Percentiles rank a stretch among this genome's conserved stretches.
phyloP scores from a whole-genome alignment of 2,329 filamentous ascomycete genomes.

The Dothistroma septosporum region DNA sequence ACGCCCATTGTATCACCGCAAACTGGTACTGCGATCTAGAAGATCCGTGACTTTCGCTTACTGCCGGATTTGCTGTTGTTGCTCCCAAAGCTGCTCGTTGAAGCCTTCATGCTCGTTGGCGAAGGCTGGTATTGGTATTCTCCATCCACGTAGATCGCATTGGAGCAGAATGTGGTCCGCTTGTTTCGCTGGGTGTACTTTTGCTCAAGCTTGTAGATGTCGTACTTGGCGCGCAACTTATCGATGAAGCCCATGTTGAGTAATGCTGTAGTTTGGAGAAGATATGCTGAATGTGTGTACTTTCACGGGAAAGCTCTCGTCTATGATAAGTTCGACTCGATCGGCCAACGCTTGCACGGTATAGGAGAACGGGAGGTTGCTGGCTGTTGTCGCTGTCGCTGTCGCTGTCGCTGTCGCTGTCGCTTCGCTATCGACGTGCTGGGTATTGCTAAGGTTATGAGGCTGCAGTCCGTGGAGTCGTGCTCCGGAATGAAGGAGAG shows the following conservation, averaged over 20 bases:
- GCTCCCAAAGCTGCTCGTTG: slow-evolving; percentile 20
- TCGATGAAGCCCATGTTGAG: slow-evolving; percentile 63
- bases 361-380: too few relatives aligned
- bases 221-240: slow-evolving; percentile 72
- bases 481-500: background rate
- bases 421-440: background rate
- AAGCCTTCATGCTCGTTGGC: slow-evolving; percentile 20
- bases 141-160: slow-evolving; percentile 88
- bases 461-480: background rate
- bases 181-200: slow-evolving; percentile 89
- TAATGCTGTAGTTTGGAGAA: background rate
- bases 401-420: too few relatives aligned
- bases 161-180: slow-evolving; percentile 82
- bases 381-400: too few relatives aligned
- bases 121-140: slow-evolving; percentile 73
- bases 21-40: background rate
- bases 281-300: background rate
- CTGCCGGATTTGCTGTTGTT: slow-evolving; percentile 1
- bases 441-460: background rate
- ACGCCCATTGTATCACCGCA: background rate
- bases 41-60: slow-evolving; percentile 12
- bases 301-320: background rate
- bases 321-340: background rate
- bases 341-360: too few relatives aligned
- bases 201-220: slow-evolving; percentile 92